phyloP scores from a whole-genome alignment of 1,139 yeast genomes.

The Geotrichum fermentans region DNA sequence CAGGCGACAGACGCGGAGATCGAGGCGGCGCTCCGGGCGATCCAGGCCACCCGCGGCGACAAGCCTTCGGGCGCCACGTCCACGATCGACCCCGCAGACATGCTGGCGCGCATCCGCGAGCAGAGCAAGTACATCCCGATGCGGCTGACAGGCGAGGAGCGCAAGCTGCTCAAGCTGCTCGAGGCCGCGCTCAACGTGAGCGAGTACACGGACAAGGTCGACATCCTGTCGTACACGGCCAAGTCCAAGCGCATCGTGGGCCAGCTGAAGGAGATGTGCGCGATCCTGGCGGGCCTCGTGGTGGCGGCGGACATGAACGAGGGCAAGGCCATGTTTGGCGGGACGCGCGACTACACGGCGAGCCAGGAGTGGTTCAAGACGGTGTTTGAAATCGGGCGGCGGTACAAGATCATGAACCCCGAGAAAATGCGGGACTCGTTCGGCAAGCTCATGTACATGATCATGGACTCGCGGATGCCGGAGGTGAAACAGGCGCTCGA shows the following conservation, averaged over 20 bases:
- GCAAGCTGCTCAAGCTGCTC: constrained; percentile 54
- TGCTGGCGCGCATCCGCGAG: constrained; percentile 40
- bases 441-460: constrained; percentile 72
- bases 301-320: constrained; percentile 65
- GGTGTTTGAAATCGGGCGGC: constrained; percentile 66
- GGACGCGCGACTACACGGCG: constrained; percentile 46
- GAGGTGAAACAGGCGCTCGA: constrained; percentile 64
- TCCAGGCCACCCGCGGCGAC: constrained; percentile 9
- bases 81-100: constrained; percentile 2
- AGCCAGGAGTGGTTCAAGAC: constrained; percentile 64
- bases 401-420: constrained; percentile 75
- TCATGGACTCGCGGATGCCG: constrained; percentile 70
- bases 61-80: background rate
- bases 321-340: constrained; percentile 51
- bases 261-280: constrained; percentile 66
- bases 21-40: constrained; percentile 1
- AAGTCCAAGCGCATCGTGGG: constrained; percentile 62
- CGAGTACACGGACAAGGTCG: constrained; percentile 73
- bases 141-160: constrained; percentile 58
- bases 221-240: constrained; percentile 56
- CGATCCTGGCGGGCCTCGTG: constrained; percentile 65
- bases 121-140: constrained; percentile 57
- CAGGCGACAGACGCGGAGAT: background rate
- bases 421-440: constrained; percentile 68
- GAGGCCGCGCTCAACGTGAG: constrained; percentile 71